Base-by-base conservation (phyloP, 2,329 filamentous ascomycete genomes). In the Pestalotiopsis sp. region DNA sequence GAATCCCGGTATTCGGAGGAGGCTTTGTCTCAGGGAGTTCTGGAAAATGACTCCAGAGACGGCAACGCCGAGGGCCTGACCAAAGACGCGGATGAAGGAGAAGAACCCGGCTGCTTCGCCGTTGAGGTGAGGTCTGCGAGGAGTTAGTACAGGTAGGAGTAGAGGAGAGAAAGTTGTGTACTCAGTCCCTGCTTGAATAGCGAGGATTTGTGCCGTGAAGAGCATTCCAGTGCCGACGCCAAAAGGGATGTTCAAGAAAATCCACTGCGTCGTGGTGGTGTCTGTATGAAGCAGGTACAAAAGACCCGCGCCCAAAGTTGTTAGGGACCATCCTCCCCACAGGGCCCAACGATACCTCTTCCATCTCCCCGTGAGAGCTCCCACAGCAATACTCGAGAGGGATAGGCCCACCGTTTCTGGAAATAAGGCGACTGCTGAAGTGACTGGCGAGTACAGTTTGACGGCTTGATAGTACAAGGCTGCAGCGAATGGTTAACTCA, bases 11-110 rank as follows among this genome's bases (percentile, higher is more conserved):
- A 66, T 57, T 2, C 31, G 17, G 20, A 45, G 31, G 20, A 66
- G 65, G 17, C 25, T 41, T n/a, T 31, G 20, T 60, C 52, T 60
- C 31, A 66, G 36, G 5, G 65, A 83, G 71, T 92, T 93, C 77
- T 93, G 90, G 79, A 93, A 93, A 66, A 92, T 85, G 39, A 91
- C 89, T 3, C 91, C 90, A 2, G 89, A 88, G 65, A 92, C 83
- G 2, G 91, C 90, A 2, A 93, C 88, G 27, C 91, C 91, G 11
- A 92, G 79, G 0, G 87, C 84, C 75, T 92, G 89, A 0, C 91
- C 91, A 27, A 92, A 85, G 1, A 87, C 85, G 14, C 90, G 86
- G 73, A 90, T 85, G 81, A 93, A 93, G 66, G 86, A 87, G 79
- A 90, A 92, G 81, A 93, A 87, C 12, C 87, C 90, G 1, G 88